phyloP scores from a whole-genome alignment of 2,329 filamentous ascomycete genomes.

The Paecilomyces dactylethromorphus region DNA sequence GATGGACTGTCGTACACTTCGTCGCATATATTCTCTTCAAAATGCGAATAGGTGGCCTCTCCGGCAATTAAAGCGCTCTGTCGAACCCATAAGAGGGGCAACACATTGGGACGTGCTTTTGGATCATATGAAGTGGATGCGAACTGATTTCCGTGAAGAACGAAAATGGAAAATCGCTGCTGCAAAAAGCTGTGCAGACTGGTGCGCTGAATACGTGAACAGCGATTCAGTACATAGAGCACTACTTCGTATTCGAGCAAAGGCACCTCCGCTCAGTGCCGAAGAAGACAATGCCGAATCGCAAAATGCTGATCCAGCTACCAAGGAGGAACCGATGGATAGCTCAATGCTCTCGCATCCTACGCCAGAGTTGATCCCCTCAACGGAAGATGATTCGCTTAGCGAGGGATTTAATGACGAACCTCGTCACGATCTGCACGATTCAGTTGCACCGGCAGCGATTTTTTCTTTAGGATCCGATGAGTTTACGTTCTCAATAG shows the following conservation, averaged over 20 bases:
- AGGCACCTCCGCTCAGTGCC: constrained; percentile 21
- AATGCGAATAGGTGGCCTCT: constrained; percentile 89
- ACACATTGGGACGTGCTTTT: constrained; percentile 83
- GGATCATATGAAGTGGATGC: constrained; percentile 95
- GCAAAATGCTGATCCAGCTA: constrained; percentile 18
- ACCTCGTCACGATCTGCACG: constrained; percentile 35
- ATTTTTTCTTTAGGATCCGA: constrained; percentile 79
- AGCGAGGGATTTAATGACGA: constrained; percentile 43
- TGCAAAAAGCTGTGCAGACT: constrained; percentile 71
- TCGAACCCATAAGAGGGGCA: constrained; percentile 69
- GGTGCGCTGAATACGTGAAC: constrained; percentile 76
- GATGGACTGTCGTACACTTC: constrained; percentile 79
- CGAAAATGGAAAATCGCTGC: constrained; percentile 85
- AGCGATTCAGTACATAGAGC: constrained; percentile 58
- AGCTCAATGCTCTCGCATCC: constrained; percentile 38
- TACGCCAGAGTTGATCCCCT: constrained; percentile 63
- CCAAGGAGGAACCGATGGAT: constrained; percentile 27
- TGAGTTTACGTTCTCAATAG: constrained; percentile 72
- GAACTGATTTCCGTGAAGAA: constrained; percentile 90
- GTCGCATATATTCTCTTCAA: constrained; percentile 83
- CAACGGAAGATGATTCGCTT: constrained; percentile 54
- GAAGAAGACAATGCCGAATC: constrained; percentile 18
- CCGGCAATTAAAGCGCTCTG: constrained; percentile 75
- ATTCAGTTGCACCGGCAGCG: constrained; percentile 58
- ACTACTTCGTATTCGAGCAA: constrained; percentile 59